Evolutionary conservation across 2,329 filamentous ascomycete species (phyloP).

Genomic region (Hortaea werneckii): DNA sequence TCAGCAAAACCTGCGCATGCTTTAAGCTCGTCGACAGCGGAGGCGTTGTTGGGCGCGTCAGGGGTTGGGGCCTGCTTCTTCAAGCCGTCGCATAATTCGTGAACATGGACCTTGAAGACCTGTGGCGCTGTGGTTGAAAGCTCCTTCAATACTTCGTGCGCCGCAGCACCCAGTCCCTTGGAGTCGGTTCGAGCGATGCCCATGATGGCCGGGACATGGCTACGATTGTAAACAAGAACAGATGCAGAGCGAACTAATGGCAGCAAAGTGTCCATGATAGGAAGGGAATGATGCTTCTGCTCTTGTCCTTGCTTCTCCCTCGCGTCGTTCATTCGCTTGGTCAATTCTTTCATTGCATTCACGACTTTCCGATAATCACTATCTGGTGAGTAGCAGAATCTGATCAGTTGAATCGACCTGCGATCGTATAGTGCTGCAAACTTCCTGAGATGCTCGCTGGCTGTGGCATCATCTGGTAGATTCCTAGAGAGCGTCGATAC

Average conservation of each 20-base stretch:
- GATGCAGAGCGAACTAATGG: constrained; percentile 76
- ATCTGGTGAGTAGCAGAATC: constrained; percentile 72
- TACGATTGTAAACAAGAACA: constrained; percentile 84
- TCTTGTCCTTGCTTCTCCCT: background rate
- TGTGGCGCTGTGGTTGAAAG: constrained; percentile 84
- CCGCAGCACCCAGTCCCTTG: constrained; percentile 63
- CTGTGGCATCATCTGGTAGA: constrained; percentile 64
- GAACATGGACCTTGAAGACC: constrained; percentile 84
- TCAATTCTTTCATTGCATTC: constrained; percentile 81
- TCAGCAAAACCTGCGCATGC: constrained; percentile 87
- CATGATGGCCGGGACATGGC: constrained; percentile 84
- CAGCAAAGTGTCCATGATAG: constrained; percentile 66
- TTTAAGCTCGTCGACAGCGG: constrained; percentile 82
- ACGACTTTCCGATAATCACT: constrained; percentile 88
- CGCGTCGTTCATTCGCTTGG: constrained; percentile 53
- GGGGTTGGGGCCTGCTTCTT: constrained; percentile 68
- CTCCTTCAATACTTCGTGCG: constrained; percentile 82
- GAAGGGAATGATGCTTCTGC: constrained; percentile 24
- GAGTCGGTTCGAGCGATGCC: constrained; percentile 77
- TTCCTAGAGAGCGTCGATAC: constrained; percentile 64
- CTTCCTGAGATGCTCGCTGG: constrained; percentile 69
- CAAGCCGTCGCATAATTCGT: constrained; percentile 79
- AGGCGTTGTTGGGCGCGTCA: constrained; percentile 55
- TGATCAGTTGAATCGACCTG: constrained; percentile 77
- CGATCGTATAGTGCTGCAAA: constrained; percentile 89